Percentiles rank a stretch among this genome's conserved stretches.
Evolutionary conservation across 2,329 filamentous ascomycete species (phyloP).

Genomic region (Balansia obtecta): DNA sequence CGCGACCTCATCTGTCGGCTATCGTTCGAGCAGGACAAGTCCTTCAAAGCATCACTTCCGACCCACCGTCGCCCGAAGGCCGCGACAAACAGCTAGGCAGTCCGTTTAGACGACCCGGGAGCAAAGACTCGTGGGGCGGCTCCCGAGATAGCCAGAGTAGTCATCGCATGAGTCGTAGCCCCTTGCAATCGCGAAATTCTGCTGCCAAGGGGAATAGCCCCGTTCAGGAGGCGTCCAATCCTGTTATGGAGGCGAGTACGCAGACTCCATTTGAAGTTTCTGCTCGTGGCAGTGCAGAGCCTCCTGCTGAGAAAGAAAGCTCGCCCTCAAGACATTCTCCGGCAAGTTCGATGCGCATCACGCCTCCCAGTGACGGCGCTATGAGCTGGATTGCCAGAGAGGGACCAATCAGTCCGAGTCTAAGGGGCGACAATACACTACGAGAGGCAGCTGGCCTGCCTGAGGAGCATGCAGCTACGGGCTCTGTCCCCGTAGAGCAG

Average conservation of each 20-base stretch:
- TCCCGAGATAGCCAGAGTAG: conserved; percentile 15
- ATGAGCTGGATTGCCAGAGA: conserved; percentile 32
- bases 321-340: conserved; percentile 15
- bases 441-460: conserved; percentile 14
- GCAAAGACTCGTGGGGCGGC: conserved; percentile 21
- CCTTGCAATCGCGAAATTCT: conserved; percentile 12
- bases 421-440: conserved; percentile 23
- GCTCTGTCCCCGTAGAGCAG: conserved; percentile 5
- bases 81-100: conserved; percentile 40
- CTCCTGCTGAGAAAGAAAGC: conserved; percentile 3
- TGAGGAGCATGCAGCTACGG: neutral
- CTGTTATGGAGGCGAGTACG: conserved; percentile 14
- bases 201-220: conserved; percentile 8
- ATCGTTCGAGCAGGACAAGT: conserved; percentile 45
- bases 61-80: conserved; percentile 42
- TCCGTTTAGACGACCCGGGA: conserved; percentile 35
- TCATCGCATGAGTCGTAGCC: conserved; percentile 18
- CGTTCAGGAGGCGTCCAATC: conserved; percentile 16
- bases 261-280: conserved; percentile 22
- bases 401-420: conserved; percentile 23
- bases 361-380: conserved; percentile 21
- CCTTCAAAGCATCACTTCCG: conserved; percentile 45
- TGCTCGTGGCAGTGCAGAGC: conserved; percentile 15
- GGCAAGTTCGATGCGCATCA: conserved; percentile 21
- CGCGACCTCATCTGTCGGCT: conserved; percentile 38